These are phyloP conservation scores for Fusarium pseudoanthophilum DNA, from an alignment of 2,329 filamentous ascomycete species.

Conservation along the genomic window DNA sequence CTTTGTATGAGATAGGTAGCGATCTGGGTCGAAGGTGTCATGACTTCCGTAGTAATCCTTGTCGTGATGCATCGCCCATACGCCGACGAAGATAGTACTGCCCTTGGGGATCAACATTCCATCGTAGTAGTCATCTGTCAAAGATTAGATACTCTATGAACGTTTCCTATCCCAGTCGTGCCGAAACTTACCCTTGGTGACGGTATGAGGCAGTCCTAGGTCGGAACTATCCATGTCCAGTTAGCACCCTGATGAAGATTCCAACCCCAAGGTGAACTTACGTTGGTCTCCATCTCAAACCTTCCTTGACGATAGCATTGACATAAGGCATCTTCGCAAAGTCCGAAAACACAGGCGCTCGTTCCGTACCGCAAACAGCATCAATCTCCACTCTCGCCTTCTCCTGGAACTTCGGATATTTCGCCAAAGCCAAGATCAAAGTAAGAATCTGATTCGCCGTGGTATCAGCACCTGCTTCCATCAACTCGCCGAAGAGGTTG, in stretches of 20 bases:
- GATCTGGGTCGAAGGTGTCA: not conserved
- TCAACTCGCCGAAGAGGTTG: not conserved
- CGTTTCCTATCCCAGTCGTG: rapidly evolving
- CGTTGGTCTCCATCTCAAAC: not conserved
- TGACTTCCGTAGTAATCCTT: not conserved
- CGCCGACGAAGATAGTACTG: not conserved
- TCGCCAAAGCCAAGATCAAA: not conserved
- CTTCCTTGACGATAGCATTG: not conserved
- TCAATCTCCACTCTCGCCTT: not conserved
- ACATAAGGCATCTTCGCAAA: not conserved
- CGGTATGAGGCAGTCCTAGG: not conserved
- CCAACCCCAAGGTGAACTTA: not conserved
- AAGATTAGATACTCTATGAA: rapidly evolving
- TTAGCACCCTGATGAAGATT: not conserved
- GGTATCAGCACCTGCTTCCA: not conserved
- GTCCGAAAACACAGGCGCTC: not conserved
- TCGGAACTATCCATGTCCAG: not conserved
- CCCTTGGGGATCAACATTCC: not conserved
- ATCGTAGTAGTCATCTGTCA: not conserved
- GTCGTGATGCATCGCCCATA: not conserved
- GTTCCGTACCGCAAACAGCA: not conserved
- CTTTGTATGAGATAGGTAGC: not conserved
- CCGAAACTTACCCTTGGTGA: not conserved
- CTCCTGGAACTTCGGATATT: not conserved
- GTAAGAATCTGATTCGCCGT: not conserved